Percentiles rank a stretch among this genome's conserved stretches.
Evolutionary conservation across 2,329 filamentous ascomycete species (phyloP).

Genomic region (Aspergillus unguis): DNA sequence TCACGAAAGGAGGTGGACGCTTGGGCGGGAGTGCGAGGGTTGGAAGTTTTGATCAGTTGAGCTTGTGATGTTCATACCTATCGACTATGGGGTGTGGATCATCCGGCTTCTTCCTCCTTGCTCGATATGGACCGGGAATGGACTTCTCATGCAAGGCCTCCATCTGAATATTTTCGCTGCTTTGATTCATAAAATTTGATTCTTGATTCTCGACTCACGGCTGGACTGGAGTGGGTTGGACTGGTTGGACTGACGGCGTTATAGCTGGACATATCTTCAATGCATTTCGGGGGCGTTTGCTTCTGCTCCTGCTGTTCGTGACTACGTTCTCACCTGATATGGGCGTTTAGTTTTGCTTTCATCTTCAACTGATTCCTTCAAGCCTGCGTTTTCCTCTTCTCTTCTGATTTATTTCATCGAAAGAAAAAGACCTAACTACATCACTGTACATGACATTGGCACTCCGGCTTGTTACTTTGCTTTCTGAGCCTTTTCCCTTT

Average conservation of each 20-base stretch:
- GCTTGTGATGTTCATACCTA: constrained; percentile 35
- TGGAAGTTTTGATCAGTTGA: constrained; percentile 49
- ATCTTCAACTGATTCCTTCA: too few relatives aligned
- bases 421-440: neutral
- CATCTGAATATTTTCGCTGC: too few relatives aligned
- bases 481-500: too few relatives aligned
- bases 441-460: neutral
- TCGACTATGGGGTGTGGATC: too few relatives aligned
- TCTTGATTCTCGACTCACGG: neutral
- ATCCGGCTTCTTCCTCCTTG: too few relatives aligned
- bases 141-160: too few relatives aligned
- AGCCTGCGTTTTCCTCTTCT: too few relatives aligned
- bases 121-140: too few relatives aligned
- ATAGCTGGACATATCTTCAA: neutral
- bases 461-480: too few relatives aligned
- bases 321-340: neutral
- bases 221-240: neutral
- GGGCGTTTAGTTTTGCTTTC: too few relatives aligned
- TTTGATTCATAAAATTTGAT: too few relatives aligned
- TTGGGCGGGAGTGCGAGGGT: constrained; percentile 42
- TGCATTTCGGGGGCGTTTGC: constrained; percentile 2
- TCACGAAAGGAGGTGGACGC: constrained; percentile 43
- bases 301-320: neutral
- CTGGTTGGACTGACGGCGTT: neutral
- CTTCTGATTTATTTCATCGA: too few relatives aligned